Conservation (phyloP, 257 asterid genomes). For the Solanum bulbocastanum region DNA sequence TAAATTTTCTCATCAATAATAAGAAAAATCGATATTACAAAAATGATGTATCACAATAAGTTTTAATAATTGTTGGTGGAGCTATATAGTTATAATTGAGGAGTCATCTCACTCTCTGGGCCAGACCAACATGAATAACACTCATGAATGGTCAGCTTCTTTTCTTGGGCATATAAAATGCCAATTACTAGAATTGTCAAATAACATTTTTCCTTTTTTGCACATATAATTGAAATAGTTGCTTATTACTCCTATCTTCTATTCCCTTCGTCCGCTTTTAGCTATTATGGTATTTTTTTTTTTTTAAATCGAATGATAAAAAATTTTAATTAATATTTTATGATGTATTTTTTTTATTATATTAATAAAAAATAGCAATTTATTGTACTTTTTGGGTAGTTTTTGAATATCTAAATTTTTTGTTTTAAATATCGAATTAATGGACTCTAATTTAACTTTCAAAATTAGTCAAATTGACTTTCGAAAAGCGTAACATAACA, state of each 20-base stretch:
- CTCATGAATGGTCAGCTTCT: background rate
- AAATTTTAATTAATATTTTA: too few relatives aligned
- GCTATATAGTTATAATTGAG: background rate
- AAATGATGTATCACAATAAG: background rate
- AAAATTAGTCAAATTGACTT: too few relatives aligned
- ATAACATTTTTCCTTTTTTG: background rate
- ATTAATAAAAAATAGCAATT: too few relatives aligned
- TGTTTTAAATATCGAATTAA: too few relatives aligned
- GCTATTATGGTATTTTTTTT: fast-evolving
- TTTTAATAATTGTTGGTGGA: background rate
- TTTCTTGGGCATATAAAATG: background rate
- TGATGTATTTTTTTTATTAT: too few relatives aligned
- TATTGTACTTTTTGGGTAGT: too few relatives aligned
- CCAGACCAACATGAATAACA: background rate
- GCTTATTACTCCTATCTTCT: too few relatives aligned
- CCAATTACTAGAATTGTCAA: background rate
- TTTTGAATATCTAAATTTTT: too few relatives aligned
- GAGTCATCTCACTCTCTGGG: background rate
- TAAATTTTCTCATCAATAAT: background rate
- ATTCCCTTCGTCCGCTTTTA: too few relatives aligned
- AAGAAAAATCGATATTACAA: background rate
- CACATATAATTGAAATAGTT: background rate
- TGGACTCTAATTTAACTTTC: too few relatives aligned
- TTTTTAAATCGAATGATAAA: too few relatives aligned
- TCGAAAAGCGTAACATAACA: too few relatives aligned